These are phyloP conservation scores for Allomyces macrogynus DNA, from an alignment of 192 early-diverging fungal species.

Conservation along the genomic window DNA sequence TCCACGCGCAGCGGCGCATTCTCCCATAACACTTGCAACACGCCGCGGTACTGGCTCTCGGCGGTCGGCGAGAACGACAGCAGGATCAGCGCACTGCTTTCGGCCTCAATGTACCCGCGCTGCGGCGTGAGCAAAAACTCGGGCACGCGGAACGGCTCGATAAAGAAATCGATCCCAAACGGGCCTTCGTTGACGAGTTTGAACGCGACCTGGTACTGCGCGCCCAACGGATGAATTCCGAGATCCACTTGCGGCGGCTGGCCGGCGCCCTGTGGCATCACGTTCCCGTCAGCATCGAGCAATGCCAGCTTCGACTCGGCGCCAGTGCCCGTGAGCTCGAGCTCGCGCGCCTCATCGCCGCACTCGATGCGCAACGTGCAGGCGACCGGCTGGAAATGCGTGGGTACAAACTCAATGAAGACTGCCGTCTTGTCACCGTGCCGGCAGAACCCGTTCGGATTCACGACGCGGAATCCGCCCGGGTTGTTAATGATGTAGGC, in stretches of 20 bases:
- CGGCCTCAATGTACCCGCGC: conserved; percentile 29
- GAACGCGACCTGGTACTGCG: conserved; percentile 14
- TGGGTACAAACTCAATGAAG: conserved; percentile 22
- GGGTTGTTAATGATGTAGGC: neutral
- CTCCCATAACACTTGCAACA: conserved; percentile 19
- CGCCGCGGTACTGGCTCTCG: conserved; percentile 25
- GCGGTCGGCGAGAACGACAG: conserved; percentile 27
- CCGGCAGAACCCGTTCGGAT: conserved; percentile 25
- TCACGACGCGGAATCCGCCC: conserved; percentile 17
- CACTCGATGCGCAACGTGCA: conserved; percentile 21
- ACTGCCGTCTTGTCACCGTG: conserved; percentile 17
- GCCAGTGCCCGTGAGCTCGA: neutral
- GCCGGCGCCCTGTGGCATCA: neutral
- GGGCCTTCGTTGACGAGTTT: conserved; percentile 29
- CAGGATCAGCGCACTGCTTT: conserved; percentile 12
- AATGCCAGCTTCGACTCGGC: neutral
- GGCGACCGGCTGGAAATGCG: conserved; percentile 7
- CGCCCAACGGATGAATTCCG: conserved; percentile 33
- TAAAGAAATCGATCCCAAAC: conserved; percentile 33
- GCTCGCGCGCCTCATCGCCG: neutral
- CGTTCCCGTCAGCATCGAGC: neutral
- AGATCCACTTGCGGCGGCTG: conserved; percentile 15
- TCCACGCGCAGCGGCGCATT: conserved; percentile 13
- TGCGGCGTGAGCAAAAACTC: conserved; percentile 33
- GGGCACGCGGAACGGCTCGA: conserved; percentile 27